phyloP scores from a whole-genome alignment of 2,329 filamentous ascomycete species.

The Drechslerella dactyloides region DNA sequence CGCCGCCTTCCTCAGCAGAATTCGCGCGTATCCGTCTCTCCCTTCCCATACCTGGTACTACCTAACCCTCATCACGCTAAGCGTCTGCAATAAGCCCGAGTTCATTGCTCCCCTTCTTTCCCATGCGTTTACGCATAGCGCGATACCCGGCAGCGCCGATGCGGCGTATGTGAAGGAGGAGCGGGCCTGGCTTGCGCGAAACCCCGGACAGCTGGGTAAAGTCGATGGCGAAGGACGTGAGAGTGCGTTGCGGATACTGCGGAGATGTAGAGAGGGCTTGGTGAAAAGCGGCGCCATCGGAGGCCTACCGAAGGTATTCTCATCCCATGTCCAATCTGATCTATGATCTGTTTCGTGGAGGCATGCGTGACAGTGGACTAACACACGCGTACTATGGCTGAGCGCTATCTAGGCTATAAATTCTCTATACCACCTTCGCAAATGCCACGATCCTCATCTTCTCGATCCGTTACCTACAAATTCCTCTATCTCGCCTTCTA shows the following conservation, averaged over 20 bases:
- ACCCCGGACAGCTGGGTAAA: constrained; percentile 26
- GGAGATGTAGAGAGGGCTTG: constrained; percentile 63
- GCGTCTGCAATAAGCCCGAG: constrained; percentile 62
- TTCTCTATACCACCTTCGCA: constrained; percentile 40
- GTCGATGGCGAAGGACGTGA: constrained; percentile 45
- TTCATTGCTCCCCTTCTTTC: constrained; percentile 61
- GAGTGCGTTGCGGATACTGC: constrained; percentile 58
- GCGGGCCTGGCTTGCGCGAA: constrained; percentile 32
- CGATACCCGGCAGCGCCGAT: constrained; percentile 54
- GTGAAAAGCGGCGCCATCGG: constrained; percentile 62
- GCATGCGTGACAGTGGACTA: no score
- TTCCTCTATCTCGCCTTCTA: neutral
- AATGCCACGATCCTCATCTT: constrained; percentile 25
- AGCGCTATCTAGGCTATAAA: constrained; percentile 60
- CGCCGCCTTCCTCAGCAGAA: constrained; percentile 59
- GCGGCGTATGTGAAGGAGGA: constrained; percentile 57
- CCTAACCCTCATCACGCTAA: constrained; percentile 61
- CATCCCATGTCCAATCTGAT: no score
- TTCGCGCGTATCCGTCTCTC: constrained; percentile 59
- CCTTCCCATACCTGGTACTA: constrained; percentile 63
- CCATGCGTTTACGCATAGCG: constrained; percentile 58
- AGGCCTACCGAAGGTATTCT: constrained; percentile 64
- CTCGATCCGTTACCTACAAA: constrained; percentile 17
- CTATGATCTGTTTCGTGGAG: no score
- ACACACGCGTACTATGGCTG: neutral